Conservation (phyloP, 805 yeast species). For the Spathaspora sp. region DNA sequence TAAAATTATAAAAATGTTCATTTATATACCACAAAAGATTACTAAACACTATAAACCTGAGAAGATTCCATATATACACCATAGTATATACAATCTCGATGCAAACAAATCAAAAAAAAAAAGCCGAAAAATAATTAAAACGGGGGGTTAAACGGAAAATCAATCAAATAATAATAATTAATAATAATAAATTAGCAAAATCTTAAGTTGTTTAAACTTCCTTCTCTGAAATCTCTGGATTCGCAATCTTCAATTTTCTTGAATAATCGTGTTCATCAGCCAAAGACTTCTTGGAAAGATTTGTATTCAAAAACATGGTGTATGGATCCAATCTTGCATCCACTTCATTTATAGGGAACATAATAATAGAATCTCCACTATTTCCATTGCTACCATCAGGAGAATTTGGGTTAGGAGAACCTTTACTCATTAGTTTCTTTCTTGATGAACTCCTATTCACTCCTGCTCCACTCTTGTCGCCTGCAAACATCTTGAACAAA, state of each 20-base stretch:
- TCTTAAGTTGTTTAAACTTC: background rate
- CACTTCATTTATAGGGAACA: constrained; percentile 33
- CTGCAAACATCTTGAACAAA: constrained; percentile 22
- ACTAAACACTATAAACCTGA: background rate
- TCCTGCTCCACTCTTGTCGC: constrained; percentile 12
- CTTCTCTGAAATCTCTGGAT: constrained; percentile 13
- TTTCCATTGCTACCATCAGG: constrained; percentile 1
- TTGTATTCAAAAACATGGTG: constrained; percentile 23
- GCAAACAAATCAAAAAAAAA: background rate
- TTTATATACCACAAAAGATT: background rate
- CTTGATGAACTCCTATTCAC: constrained; percentile 26
- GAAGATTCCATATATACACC: background rate
- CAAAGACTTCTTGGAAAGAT: constrained; percentile 25
- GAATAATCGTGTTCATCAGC: constrained; percentile 34
- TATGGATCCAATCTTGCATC: constrained; percentile 21
- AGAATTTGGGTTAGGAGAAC: background rate
- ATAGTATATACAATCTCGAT: background rate
- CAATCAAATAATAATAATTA: no score
- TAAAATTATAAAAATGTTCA: background rate
- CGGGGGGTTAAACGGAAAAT: background rate
- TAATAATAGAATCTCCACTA: constrained; percentile 16
- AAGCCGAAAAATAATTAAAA: no score
- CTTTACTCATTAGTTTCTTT: constrained; percentile 20
- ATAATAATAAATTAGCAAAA: background rate
- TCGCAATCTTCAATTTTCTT: constrained; percentile 26